These are phyloP conservation scores for Salix viminalis DNA, from an alignment of 345 rosid species.

Conservation along the genomic window DNA sequence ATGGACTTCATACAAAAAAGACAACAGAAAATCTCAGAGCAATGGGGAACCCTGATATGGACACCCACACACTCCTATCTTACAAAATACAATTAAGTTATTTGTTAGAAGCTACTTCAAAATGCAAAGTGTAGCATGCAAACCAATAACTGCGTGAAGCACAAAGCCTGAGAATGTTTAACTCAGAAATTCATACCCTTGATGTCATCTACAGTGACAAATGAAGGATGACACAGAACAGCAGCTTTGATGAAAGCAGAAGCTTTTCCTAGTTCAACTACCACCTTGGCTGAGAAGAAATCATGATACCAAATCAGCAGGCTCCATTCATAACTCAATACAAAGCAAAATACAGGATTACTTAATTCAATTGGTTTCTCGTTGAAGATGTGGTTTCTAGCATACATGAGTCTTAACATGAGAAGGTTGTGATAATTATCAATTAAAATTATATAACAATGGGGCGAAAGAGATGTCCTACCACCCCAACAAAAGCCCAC, in stretches of 20 bases:
- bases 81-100: neutral
- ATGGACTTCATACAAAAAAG: neutral
- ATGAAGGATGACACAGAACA: conserved; percentile 70
- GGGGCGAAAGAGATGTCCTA: conserved; percentile 25
- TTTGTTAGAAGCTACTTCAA: neutral
- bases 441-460: neutral
- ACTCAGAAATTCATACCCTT: conserved; percentile 40
- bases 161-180: neutral
- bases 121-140: neutral
- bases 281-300: conserved; percentile 60
- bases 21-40: neutral
- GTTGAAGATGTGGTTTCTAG: neutral
- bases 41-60: neutral
- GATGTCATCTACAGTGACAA: conserved; percentile 62
- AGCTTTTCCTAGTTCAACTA: conserved; percentile 55
- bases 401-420: neutral
- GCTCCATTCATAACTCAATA: neutral
- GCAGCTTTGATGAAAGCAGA: conserved; percentile 52
- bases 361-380: neutral
- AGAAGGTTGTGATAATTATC: neutral
- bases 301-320: neutral
- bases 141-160: neutral
- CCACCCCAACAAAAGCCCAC: conserved; percentile 77
- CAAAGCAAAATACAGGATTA: neutral
- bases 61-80: neutral